Evolutionary conservation across 257 asterid species (phyloP).

Genomic region (Orobanche coerulescens): DNA sequence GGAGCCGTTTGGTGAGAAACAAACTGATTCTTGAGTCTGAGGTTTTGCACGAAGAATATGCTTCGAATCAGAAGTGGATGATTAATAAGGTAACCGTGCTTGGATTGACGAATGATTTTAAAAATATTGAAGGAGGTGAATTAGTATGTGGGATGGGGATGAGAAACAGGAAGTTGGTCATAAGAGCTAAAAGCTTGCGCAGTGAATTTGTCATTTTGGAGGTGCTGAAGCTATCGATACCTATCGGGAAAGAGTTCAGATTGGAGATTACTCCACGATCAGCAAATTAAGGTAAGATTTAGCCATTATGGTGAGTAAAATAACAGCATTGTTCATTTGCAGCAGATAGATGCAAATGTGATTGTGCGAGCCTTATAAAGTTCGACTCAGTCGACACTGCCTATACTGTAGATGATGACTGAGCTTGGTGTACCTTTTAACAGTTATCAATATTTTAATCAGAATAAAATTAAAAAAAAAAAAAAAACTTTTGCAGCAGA

Average conservation of each 20-base stretch:
- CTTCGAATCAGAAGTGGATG: conserved; percentile 31
- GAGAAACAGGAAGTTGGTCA: background rate
- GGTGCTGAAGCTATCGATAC: conserved; percentile 24
- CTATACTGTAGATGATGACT: no score
- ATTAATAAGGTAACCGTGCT: conserved; percentile 27
- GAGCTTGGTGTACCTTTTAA: no score
- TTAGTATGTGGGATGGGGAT: conserved; percentile 13
- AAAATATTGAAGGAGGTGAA: conserved; percentile 17
- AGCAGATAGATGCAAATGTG: no score
- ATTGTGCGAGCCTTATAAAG: no score
- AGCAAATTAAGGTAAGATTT: background rate
- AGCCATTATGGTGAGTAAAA: background rate
- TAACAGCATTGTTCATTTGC: no score
- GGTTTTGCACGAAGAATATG: conserved; percentile 36
- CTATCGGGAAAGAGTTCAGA: conserved; percentile 29
- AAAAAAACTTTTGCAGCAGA: no score
- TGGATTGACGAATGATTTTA: conserved; percentile 27
- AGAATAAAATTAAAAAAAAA: no score
- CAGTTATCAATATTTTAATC: no score
- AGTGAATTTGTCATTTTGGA: conserved; percentile 31
- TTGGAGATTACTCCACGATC: conserved; percentile 19
- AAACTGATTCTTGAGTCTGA: conserved; percentile 30
- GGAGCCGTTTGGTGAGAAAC: conserved; percentile 17
- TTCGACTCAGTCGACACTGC: no score
- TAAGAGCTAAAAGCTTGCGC: background rate